Evolutionary conservation across 805 yeast species (phyloP), one percentile per base, ranked within the genome.

Genomic region (Candida piceae): DNA sequence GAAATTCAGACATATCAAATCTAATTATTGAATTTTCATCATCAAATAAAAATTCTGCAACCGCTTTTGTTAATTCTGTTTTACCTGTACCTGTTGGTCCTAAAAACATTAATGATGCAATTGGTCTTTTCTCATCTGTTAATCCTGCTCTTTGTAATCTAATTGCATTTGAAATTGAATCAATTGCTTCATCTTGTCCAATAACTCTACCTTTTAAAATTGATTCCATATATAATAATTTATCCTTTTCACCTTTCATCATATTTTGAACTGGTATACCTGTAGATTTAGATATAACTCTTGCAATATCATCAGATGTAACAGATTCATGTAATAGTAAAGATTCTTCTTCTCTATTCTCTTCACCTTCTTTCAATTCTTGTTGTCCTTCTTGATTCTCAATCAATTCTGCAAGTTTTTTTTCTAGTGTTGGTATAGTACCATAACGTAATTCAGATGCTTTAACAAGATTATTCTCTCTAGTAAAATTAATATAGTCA

Each of bases 1-100:
- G 97, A 61, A 93, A 90, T 60, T 90, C 98, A 16, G 96, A 85
- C 98, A 93, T 93, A 61, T 90, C 98, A 58, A 90, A 90, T 50
- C 98, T 71, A 17, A 89, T 78, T 24, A 90, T 88, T 8, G 96
- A 77, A 30, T 78, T 71, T 53, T 85, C 87, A 58, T 90, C 90
- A 54, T 88, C 93, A 63, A 93, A 93, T 50, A 90, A 63, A 52
- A 93, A 93, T 50, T 87, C 88, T 2, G 97, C 96, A 39, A 90
- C 71, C 0, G 94, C 80, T 60, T 93, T 90, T 7, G 97, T 89
- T 35, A 93, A 71, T 60, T 93, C 97, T 1, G 98, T 93, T 62
- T 90, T 90, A 65, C 98, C 98, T 0, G 97, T 90, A 65, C 98
- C 98, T 0, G 98, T 93, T 36, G 98, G 97, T 16, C 98, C 98